phyloP scores from a whole-genome alignment of 371 early-diverging fungal species.

The Syncephalastrum monosporum region DNA sequence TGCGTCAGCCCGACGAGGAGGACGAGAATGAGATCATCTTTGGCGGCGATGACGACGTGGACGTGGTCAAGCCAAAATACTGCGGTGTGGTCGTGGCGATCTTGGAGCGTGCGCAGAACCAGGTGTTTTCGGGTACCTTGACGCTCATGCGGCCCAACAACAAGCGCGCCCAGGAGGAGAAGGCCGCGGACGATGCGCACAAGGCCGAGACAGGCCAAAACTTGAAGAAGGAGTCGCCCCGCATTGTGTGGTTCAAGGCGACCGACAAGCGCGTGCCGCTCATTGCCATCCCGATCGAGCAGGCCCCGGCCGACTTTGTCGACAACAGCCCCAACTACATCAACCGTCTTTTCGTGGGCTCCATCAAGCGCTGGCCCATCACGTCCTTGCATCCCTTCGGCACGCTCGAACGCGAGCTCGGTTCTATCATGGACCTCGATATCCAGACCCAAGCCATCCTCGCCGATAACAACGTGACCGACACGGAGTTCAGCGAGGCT shows the following conservation, averaged over 20 bases:
- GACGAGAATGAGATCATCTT: conserved; percentile 51
- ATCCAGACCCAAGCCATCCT: conserved; percentile 70
- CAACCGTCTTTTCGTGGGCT: conserved; percentile 50
- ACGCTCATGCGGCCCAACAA: conserved; percentile 59
- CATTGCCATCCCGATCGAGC: conserved; percentile 72
- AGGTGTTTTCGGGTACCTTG: conserved; percentile 65
- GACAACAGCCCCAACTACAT: conserved; percentile 56
- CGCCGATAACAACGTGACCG: conserved; percentile 59
- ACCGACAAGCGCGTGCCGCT: conserved; percentile 80
- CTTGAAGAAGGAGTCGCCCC: conserved; percentile 36
- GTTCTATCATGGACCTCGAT: conserved; percentile 64
- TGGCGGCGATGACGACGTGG: conserved; percentile 57
- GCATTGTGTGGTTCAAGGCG: conserved; percentile 85
- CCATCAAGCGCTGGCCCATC: conserved; percentile 70
- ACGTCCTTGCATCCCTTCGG: conserved; percentile 71
- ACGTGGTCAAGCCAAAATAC: conserved; percentile 58
- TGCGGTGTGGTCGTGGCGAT: conserved; percentile 70
- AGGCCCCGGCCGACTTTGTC: conserved; percentile 69
- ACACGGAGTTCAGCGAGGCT: conserved; percentile 55
- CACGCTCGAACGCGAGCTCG: conserved; percentile 57
- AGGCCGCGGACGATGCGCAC: conserved; percentile 39
- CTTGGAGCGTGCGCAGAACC: conserved; percentile 60
- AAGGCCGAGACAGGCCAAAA: conserved; percentile 20
- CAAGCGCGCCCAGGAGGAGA: conserved; percentile 54
- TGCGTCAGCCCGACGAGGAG: conserved; percentile 47